A percentile compares a stretch with the other conserved stretches of the same genome.
Conservation (phyloP, 345 rosid genomes). For the Eucalyptus lansdowneana region DNA sequence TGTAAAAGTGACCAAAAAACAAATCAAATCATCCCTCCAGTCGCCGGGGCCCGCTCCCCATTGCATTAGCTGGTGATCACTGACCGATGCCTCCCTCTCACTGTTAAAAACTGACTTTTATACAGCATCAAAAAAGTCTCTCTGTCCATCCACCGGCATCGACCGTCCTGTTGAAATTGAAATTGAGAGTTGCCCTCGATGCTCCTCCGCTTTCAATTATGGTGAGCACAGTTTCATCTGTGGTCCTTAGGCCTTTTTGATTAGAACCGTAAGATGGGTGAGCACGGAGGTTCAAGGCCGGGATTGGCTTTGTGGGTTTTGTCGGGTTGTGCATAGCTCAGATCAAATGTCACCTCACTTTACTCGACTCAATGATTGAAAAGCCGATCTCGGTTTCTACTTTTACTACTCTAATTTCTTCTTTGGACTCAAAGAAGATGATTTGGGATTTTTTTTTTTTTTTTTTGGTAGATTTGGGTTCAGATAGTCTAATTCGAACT, state of each 20-base stretch:
- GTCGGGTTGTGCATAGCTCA: neutral
- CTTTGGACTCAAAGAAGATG: neutral
- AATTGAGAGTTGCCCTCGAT: neutral
- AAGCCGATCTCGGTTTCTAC: neutral
- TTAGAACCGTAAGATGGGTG: neutral
- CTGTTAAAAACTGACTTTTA: neutral
- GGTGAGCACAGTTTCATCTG: neutral
- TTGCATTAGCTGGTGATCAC: neutral
- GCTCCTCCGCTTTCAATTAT: neutral
- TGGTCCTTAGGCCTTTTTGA: neutral
- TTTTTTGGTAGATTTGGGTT: neutral
- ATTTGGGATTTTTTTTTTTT: too few relatives aligned
- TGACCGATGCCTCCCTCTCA: neutral
- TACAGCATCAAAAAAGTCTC: neutral
- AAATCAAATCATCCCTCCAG: neutral
- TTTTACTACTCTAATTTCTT: neutral
- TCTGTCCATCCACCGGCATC: neutral
- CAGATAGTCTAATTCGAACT: neutral
- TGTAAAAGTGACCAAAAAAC: neutral
- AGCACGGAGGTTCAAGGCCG: neutral
- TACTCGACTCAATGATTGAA: neutral
- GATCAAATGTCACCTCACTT: neutral
- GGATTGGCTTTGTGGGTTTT: neutral
- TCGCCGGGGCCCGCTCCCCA: neutral
- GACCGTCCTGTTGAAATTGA: neutral